These are phyloP conservation scores for Microbotryomycetes sp. DNA, from an alignment of 1,284 basidiomycete genomes.

Conservation along the genomic window DNA sequence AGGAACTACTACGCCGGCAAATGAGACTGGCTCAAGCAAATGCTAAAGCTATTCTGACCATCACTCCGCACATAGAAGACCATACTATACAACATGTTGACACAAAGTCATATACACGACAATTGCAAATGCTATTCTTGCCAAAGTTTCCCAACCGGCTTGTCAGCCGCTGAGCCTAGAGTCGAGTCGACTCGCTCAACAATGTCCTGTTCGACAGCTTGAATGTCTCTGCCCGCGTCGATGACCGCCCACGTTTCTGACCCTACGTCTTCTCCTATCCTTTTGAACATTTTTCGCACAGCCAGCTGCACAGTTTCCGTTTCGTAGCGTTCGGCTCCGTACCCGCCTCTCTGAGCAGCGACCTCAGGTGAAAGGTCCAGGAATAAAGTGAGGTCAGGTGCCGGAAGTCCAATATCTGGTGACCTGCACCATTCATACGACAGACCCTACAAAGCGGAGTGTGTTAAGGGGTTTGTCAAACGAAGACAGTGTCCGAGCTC, in stretches of 20 bases:
- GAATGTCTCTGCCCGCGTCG: conserved; percentile 57
- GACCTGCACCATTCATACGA: conserved; percentile 67
- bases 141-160: conserved; percentile 28
- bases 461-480: not conserved
- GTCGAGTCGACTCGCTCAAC: conserved; percentile 52
- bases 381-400: conserved; percentile 83
- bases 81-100: too few relatives aligned
- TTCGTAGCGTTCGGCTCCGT: conserved; percentile 71
- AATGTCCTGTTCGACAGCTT: conserved; percentile 56
- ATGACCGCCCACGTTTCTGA: conserved; percentile 54
- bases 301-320: conserved; percentile 54
- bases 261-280: conserved; percentile 51
- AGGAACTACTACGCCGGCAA: conserved; percentile 22
- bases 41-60: not conserved
- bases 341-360: conserved; percentile 71
- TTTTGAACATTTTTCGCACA: conserved; percentile 60
- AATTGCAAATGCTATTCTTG: conserved; percentile 1
- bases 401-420: conserved; percentile 78
- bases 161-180: not conserved
- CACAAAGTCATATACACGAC: not conserved
- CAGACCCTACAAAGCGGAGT: conserved; percentile 44
- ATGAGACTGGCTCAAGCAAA: conserved; percentile 1
- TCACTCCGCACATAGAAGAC: not conserved
- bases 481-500: conserved; percentile 1
- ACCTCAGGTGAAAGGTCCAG: conserved; percentile 70